Evolutionary conservation across 2,329 filamentous ascomycete genomes (phyloP).

Genomic region (Diaporthe velutina): DNA sequence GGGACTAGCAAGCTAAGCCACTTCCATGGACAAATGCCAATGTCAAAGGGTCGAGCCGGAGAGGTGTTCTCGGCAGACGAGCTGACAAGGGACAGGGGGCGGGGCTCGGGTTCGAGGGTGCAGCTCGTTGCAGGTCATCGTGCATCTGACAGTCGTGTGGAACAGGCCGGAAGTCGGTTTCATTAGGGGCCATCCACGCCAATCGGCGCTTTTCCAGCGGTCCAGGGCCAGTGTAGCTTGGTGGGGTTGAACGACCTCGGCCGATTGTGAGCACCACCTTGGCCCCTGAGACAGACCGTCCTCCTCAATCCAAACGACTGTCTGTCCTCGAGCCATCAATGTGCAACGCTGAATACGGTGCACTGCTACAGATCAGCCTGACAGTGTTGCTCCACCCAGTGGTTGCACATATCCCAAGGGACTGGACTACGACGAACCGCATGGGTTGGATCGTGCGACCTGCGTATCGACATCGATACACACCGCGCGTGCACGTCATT

Average conservation of each 20-base stretch:
- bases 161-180: background rate
- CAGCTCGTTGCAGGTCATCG: background rate
- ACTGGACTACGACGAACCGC: background rate
- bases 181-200: background rate
- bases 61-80: slow-evolving; percentile 8
- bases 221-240: background rate
- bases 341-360: background rate
- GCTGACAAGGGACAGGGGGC: background rate
- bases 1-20: slow-evolving; percentile 2
- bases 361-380: no score
- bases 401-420: background rate
- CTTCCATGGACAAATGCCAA: background rate
- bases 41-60: slow-evolving; percentile 15
- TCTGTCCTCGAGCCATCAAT: background rate
- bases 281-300: slow-evolving; percentile 1
- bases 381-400: background rate
- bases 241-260: slow-evolving; percentile 1
- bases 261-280: background rate
- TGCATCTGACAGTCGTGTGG: slow-evolving; percentile 5
- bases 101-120: background rate
- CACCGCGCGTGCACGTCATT: background rate
- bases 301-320: background rate
- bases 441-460: background rate
- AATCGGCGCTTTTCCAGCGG: slow-evolving; percentile 6
- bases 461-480: background rate